Conservation (phyloP, 2,329 filamentous ascomycete genomes). For the Colletotrichum karsti region DNA sequence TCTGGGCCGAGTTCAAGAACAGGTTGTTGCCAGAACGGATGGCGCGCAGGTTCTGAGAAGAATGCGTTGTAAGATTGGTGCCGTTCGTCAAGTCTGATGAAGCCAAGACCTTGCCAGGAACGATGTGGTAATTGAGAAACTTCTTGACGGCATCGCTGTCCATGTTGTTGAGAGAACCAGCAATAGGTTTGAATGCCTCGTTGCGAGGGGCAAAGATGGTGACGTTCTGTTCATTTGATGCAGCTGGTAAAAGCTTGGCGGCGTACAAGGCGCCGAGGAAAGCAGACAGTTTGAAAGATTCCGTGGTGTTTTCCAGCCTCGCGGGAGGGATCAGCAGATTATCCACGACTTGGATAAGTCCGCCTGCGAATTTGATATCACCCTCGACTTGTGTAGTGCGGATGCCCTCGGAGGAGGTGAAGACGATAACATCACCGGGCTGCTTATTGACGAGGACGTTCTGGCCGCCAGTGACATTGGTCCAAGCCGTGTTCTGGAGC, state of each 20-base stretch:
- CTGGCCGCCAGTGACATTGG: slow-evolving; percentile 59
- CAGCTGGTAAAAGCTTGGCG: slow-evolving; percentile 44
- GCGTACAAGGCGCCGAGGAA: slow-evolving; percentile 50
- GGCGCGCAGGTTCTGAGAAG: slow-evolving; percentile 49
- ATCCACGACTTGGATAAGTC: slow-evolving; percentile 61
- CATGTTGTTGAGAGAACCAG: slow-evolving; percentile 49
- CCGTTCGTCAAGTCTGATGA: slow-evolving; percentile 45
- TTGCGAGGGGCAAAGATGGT: slow-evolving; percentile 66
- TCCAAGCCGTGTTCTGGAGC: slow-evolving; percentile 49
- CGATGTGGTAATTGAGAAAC: slow-evolving; percentile 66
- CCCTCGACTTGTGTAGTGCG: slow-evolving; percentile 49
- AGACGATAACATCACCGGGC: slow-evolving; percentile 47
- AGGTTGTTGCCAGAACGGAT: slow-evolving; percentile 52
- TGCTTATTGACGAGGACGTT: slow-evolving; percentile 55
- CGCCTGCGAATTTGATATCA: slow-evolving; percentile 57
- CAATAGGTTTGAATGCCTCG: slow-evolving; percentile 58
- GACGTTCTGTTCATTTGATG: slow-evolving; percentile 53
- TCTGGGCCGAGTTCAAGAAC: slow-evolving; percentile 61
- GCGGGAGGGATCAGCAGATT: slow-evolving; percentile 58
- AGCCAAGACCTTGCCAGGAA: slow-evolving; percentile 62
- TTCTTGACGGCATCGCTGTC: slow-evolving; percentile 46
- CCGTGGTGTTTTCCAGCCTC: slow-evolving; percentile 43
- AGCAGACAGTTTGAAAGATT: slow-evolving; percentile 47
- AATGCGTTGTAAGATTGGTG: slow-evolving; percentile 45
- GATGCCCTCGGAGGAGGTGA: slow-evolving; percentile 48